Evolutionary conservation across 768 basidiomycete species (phyloP), one percentile per base, ranked within the genome.

Genomic region (Saitozyma podzolica): DNA sequence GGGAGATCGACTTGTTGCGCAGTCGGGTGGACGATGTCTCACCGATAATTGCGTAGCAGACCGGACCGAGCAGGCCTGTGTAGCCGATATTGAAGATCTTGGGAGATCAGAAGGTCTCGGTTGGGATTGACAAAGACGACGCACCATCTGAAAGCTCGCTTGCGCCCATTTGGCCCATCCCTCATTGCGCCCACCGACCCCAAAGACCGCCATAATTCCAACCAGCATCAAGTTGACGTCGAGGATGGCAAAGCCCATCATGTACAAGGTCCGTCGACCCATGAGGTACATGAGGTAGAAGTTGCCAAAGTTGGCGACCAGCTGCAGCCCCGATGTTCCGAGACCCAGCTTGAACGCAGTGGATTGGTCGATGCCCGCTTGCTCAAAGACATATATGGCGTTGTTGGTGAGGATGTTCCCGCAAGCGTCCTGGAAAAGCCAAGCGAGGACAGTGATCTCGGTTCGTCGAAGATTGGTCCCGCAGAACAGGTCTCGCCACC

Each of bases 101-200:
- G 39, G 58, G 50, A 10, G 63, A 67, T 61, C 14, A 64, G 49
- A 8, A 51, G 57, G 14, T 20, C 49, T 40, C 63, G 62, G 16
- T 40, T 51, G 20, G 40, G 54, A 7, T 42, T 54, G 41, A 29
- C 29, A 29, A 29, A 29, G 2, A 29, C 29, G 29, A 29, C 29
- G 29, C 43, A 77, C 74, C 54, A 78, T 79, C 56, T 78, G 77
- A 55, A 69, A 59, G 45, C 81, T 64, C 19, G 81, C 66, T 6
- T 80, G 58, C 10, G 64, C 61, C 6, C 80, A 80, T n/a, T 76
- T 69, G 2, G 71, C 80, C 73, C 73, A 78, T 37, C 56, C 62
- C 50, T 56, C 64, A 52, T 58, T 64, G 40, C 51, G 43, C 40
- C 58, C 59, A 17, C 29, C 41, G 9, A 20, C 39, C 0, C 67